Percentiles rank a stretch among this genome's conserved stretches.
phyloP scores from a whole-genome alignment of 139 green algal genomes.

The Raphidocelis subcapitata region DNA sequence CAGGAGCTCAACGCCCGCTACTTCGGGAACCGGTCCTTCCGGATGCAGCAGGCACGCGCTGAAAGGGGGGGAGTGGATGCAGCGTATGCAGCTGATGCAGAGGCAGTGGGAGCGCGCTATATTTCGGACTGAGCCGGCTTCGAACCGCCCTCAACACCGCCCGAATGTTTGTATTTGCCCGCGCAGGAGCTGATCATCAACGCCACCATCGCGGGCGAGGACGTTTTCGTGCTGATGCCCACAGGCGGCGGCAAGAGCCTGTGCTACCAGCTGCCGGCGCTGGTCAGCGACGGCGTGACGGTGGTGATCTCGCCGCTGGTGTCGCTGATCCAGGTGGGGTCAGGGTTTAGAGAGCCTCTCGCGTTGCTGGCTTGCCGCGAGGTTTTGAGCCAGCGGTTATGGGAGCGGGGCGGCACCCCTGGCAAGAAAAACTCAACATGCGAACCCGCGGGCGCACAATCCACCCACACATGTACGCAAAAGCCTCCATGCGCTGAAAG shows the following conservation, averaged over 20 bases:
- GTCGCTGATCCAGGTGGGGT: constrained; percentile 84
- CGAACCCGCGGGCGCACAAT: no score
- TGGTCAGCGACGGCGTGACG: constrained; percentile 71
- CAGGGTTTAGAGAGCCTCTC: not conserved
- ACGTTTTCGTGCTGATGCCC: constrained; percentile 95
- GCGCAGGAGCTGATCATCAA: constrained; percentile 76
- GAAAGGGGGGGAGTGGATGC: not conserved
- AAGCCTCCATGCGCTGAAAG: no score
- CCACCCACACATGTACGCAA: no score
- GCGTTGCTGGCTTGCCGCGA: not conserved
- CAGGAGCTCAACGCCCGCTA: constrained; percentile 10
- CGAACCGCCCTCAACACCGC: no score
- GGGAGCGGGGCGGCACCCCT: no score
- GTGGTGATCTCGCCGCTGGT: constrained; percentile 94
- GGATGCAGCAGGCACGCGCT: not conserved
- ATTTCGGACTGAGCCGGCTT: no score
- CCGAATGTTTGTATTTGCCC: no score
- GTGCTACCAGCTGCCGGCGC: constrained; percentile 89
- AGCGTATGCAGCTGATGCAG: not conserved
- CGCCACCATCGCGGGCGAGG: constrained; percentile 62
- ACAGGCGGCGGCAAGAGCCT: constrained; percentile 79
- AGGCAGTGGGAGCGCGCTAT: no score
- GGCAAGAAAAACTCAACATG: no score
- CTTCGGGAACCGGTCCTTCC: constrained; percentile 37
- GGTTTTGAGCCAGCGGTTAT: not conserved